Evolutionary conservation across 768 basidiomycete genomes (phyloP).

Genomic region (Mycena vulgaris): DNA sequence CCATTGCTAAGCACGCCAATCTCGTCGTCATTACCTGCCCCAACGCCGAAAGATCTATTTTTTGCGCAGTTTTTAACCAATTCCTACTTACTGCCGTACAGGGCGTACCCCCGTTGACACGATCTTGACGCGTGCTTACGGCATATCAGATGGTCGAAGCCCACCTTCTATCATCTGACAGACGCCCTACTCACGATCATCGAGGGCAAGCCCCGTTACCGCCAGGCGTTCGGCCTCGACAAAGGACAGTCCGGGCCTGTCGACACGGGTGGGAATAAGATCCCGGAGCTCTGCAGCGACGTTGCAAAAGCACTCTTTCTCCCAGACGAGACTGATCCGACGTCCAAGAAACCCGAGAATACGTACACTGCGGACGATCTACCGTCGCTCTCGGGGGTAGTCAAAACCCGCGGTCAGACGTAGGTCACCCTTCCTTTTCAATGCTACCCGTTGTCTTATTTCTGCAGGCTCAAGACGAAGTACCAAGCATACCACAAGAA

Average conservation of each 20-base stretch:
- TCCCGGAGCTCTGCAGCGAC: too few relatives aligned
- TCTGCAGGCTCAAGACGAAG: background rate
- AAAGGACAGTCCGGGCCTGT: constrained; percentile 23
- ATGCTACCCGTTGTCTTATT: too few relatives aligned
- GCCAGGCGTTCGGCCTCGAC: constrained; percentile 41
- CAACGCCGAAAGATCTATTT: constrained; percentile 14
- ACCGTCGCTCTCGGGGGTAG: too few relatives aligned
- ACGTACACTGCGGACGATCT: too few relatives aligned
- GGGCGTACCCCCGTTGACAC: background rate
- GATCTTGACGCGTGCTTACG: background rate
- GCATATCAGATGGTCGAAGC: background rate
- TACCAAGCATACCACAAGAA: background rate
- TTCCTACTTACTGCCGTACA: too few relatives aligned
- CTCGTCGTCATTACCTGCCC: constrained; percentile 23
- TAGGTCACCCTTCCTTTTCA: too few relatives aligned
- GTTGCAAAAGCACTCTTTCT: too few relatives aligned
- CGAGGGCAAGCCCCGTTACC: constrained; percentile 37
- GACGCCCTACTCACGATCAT: constrained; percentile 41
- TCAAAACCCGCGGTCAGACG: too few relatives aligned
- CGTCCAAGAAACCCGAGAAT: too few relatives aligned
- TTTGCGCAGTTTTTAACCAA: too few relatives aligned
- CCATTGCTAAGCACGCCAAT: constrained; percentile 8
- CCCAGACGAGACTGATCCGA: too few relatives aligned
- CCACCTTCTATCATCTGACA: constrained; percentile 15
- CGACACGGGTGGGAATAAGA: constrained; percentile 23